Evolutionary conservation across 2,329 filamentous ascomycete species (phyloP), one percentile per base, ranked within the genome.

Genomic region (Microcyclospora tardicrescens): DNA sequence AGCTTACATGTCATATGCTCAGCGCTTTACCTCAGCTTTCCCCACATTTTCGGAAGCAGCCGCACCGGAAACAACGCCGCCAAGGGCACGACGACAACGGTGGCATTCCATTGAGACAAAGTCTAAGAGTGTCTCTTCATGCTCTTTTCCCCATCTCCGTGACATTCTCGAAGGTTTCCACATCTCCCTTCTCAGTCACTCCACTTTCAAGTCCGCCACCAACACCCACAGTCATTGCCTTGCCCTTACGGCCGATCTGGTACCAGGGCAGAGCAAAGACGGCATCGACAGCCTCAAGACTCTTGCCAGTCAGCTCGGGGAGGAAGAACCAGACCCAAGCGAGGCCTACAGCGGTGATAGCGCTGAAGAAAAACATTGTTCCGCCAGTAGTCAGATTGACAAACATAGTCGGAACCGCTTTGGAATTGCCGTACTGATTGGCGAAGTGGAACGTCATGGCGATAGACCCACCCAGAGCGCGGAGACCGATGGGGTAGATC

Each of bases 381-480:
- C 83, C 83, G 42, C 70, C 73, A 16, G 63, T 64, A 0, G 63
- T 66, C 55, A 74, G 66, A 2, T 37, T 31, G 58, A 86, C 66
- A 33, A 87, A 72, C 80, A 86, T 84, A 47, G 76, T 73, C 1
- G 81, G 82, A 0, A 85, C 77, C 0, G 82, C 80, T 28, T 82
- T 77, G 1, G 75, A 71, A 63, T 83, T 85, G 16, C 81, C 82
- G 55, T 84, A 86, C 59, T 85, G 80, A 59, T 84, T 84, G 43
- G 72, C 77, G 54, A 86, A 86, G 59, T 87, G 81, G 42, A 85
- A 71, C 0, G 76, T 81, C 82, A 86, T 86, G 34, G 79, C 75
- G 53, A 81, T 68, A 0, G 75, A 81, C 0, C 79, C 81, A 14
- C 77, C 75, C 9, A 85, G 61, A 3, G 81, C 80, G 39, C 82